A percentile compares a stretch with the other conserved stretches of the same genome.
Conservation (phyloP, 495 filamentous ascomycete genomes). For the Penicillium samsonianum region DNA sequence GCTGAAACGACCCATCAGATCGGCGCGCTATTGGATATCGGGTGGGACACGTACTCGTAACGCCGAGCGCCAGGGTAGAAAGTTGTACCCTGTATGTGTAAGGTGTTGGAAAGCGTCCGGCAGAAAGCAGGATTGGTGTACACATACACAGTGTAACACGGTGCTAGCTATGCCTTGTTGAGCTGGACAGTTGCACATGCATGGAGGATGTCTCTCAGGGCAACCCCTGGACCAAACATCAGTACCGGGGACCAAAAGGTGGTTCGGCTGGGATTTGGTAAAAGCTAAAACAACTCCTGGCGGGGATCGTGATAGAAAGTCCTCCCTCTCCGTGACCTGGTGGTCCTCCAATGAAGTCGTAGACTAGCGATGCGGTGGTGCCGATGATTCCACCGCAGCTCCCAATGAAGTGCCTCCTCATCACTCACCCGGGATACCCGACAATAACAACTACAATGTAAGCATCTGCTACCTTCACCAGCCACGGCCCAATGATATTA, state of each 20-base stretch:
- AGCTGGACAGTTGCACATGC: not conserved
- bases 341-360: conserved; percentile 4
- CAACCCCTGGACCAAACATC: conserved; percentile 4
- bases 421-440: conserved; percentile 8
- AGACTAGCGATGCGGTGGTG: not conserved
- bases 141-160: not conserved
- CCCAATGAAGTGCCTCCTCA: conserved; percentile 10
- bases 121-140: not conserved
- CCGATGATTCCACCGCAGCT: conserved; percentile 12
- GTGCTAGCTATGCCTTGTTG: not conserved
- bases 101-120: too few relatives aligned
- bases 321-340: not conserved
- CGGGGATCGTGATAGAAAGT: conserved; percentile 6
- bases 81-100: not conserved
- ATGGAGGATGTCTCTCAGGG: not conserved
- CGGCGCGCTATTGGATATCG: conserved; percentile 19
- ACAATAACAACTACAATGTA: conserved; percentile 14
- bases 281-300: not conserved
- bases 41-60: conserved; percentile 21
- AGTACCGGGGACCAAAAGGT: not conserved
- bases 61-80: not conserved
- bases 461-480: conserved; percentile 16
- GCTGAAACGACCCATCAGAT: conserved; percentile 28
- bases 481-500: conserved; percentile 7
- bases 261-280: not conserved